Evolutionary conservation across 345 rosid species (phyloP).

Genomic region (Aquilaria sinensis): DNA sequence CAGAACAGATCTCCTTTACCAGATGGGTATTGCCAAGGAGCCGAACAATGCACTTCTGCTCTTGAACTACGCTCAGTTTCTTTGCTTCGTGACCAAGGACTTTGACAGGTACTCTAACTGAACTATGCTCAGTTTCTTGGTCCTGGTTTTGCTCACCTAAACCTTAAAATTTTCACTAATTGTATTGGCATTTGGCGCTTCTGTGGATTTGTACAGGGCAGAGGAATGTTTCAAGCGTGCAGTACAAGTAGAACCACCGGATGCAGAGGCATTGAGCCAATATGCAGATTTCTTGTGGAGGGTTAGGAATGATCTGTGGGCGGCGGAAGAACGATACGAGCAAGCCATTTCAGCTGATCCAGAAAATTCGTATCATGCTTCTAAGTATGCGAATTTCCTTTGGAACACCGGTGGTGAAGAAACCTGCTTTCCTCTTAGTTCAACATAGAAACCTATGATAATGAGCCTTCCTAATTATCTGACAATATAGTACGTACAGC

Average conservation of each 20-base stretch:
- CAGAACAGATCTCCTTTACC: slow-evolving; percentile 52
- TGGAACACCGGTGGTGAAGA: slow-evolving; percentile 73
- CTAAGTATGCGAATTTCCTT: slow-evolving; percentile 67
- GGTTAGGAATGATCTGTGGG: slow-evolving; percentile 58
- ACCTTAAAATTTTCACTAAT: background rate
- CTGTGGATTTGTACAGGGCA: slow-evolving; percentile 31
- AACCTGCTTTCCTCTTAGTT: slow-evolving; percentile 48
- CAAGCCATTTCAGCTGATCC: slow-evolving; percentile 59
- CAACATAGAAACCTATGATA: background rate
- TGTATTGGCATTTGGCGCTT: background rate
- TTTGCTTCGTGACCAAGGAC: slow-evolving; percentile 42
- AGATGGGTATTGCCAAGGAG: slow-evolving; percentile 49
- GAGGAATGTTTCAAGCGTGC: slow-evolving; percentile 74
- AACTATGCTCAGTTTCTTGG: background rate
- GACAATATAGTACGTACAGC: too few species aligned
- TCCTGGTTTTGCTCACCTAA: too few species aligned
- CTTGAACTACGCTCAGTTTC: slow-evolving; percentile 71
- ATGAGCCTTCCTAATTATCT: background rate
- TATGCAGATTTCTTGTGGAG: slow-evolving; percentile 72
- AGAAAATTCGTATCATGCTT: slow-evolving; percentile 35
- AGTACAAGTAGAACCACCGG: slow-evolving; percentile 37
- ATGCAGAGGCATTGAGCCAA: slow-evolving; percentile 49
- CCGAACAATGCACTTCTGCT: slow-evolving; percentile 55
- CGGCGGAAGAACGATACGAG: slow-evolving; percentile 66
- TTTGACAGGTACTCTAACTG: slow-evolving; percentile 44